Base-by-base conservation (phyloP, 1,284 basidiomycete genomes). In the Coriolopsis trogii region DNA sequence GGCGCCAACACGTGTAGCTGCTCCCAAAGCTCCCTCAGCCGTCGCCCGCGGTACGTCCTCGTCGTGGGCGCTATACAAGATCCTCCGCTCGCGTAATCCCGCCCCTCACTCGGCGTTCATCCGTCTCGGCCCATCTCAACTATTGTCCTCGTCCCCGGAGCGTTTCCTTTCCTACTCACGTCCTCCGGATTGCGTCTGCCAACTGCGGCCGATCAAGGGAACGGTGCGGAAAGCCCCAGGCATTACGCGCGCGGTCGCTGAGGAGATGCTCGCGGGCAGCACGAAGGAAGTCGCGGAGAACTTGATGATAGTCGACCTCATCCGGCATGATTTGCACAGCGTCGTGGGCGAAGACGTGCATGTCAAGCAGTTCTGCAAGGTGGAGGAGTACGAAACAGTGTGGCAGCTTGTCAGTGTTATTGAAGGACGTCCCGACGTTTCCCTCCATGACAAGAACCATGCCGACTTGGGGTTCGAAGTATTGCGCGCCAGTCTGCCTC, bases 381-480 rank as follows among this genome's bases (percentile, higher is more conserved):
- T 98, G 7, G 96, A 99, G 68, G 91, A 93, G 61, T 98, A 96
- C 67, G 85, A 93, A 71, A 95, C 92, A 0, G 93, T 99, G 2
- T 98, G 95, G 84, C 94, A 97, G 69, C 84, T 98, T 40, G 96
- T 98, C 9, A 98, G 95, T 43, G 95, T 95, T 23, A 92, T 98
- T 40, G 84, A 90, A 62, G 95, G 94, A 18, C 74, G 60, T 41
- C 55, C 58, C 26, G 58, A 54, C 4, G 63, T 62, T 0, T 66
- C 68, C 20, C 41, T 59, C 20, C 63, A 70, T 23, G 60, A 55
- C 24, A 63, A 70, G 18, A 60, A 71, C 24, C 72, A 78, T 21
- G 38, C 73, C 40, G 74, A 82, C 37, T 60, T 89, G 28, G 89
- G 89, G 7, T 89, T 92, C 76, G 87, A 95, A 60, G 87, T 91